Base-by-base conservation (phyloP, 306 rosid species). In the Cicer pinnatifidum region DNA sequence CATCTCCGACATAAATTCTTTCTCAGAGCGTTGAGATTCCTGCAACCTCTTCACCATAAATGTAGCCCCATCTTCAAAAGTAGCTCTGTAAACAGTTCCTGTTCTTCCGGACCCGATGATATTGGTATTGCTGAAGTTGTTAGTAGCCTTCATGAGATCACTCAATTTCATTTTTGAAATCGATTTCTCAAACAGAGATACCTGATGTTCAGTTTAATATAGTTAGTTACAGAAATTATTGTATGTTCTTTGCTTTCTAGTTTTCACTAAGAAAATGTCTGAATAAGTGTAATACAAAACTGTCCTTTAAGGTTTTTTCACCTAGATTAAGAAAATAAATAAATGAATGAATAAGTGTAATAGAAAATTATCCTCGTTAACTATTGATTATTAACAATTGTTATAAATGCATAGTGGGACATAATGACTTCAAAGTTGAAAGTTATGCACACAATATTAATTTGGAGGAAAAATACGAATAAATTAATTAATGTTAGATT, bases 121-220 rank as follows among this genome's bases (percentile, higher is more conserved):
- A 48, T 87, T 87, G 76, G 39, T 78, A 65, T 87, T 91, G 57
- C 89, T 80, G 85, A 94, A 94, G 88, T 41, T 88, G 88, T 86
- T 84, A 19, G 97, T 94, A 65, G 98, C 97, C 88, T 87, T 89
- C 96, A 94, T 85, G 76, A 94, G 97, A 86, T 94, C 98, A 59
- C 88, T 82, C 88, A 94, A 77, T 74, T 83, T 94, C 97, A 89
- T 89, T 82, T 94, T 94, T 12, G 91, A 67, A 63, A 94, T 51
- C 15, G 96, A 86, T 82, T 89, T 89, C 85, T 87, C 96, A 77
- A 94, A 89, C 90, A 88, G 71, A 41, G 96, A 94, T 71, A 91
- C 97, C 98, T 94, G 92, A 61, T 77, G 63, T 20, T 6, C 69
- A 79, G 39, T 47, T 69, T 46, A 84, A 72, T 62, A 40, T 50